Conservation (phyloP, 148 eudicot species). For the Chenopodium album region DNA sequence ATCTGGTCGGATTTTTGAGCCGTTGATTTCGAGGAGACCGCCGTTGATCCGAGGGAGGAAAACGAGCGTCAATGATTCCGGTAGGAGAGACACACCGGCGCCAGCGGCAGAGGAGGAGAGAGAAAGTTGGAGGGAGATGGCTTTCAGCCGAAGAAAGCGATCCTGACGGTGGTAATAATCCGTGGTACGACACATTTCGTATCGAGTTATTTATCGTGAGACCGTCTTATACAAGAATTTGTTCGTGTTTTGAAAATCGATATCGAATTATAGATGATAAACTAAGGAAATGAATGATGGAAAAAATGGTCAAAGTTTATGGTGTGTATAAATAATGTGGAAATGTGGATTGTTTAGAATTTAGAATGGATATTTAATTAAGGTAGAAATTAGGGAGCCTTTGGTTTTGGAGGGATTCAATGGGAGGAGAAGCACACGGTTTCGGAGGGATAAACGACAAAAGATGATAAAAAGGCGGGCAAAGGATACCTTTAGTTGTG, state of each 20-base stretch:
- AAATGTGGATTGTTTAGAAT: neutral
- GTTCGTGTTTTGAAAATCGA: too few relatives aligned
- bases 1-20: conserved; percentile 40
- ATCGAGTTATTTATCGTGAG: too few relatives aligned
- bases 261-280: too few relatives aligned
- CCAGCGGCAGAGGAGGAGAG: neutral
- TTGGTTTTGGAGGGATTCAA: conserved; percentile 5
- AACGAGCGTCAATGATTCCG: conserved; percentile 46
- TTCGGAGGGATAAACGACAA: neutral
- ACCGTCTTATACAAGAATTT: too few relatives aligned
- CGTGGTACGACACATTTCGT: neutral
- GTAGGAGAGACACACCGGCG: neutral
- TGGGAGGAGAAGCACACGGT: conserved; percentile 22
- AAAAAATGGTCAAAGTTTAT: neutral
- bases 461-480: neutral
- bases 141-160: neutral
- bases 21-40: conserved; percentile 38
- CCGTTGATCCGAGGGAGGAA: conserved; percentile 57
- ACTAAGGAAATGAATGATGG: too few relatives aligned
- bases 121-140: neutral
- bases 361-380: neutral
- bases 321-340: neutral
- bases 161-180: neutral
- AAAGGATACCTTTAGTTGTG: neutral
- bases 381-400: neutral